Conservation (phyloP, 352 stramenopile species). For the Phytophthora aleatoria region DNA sequence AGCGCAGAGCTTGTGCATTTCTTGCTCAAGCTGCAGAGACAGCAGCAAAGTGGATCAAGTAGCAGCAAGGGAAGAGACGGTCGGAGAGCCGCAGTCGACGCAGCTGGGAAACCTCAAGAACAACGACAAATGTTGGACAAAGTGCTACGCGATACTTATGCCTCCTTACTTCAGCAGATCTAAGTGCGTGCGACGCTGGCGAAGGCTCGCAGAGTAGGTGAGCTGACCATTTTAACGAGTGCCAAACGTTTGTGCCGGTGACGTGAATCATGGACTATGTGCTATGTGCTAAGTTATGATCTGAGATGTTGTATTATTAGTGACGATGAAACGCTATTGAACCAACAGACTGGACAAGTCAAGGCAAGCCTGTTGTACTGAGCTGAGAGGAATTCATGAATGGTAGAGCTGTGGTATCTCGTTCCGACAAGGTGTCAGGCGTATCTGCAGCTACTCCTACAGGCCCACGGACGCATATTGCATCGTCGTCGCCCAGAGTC, state of each 20-base stretch:
- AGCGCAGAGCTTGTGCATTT: constrained; percentile 71
- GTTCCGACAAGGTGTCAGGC: constrained; percentile 20
- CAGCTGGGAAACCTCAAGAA: constrained; percentile 30
- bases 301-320: not conserved
- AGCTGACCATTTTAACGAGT: constrained; percentile 10
- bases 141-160: constrained; percentile 42
- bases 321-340: constrained; percentile 22
- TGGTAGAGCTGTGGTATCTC: constrained; percentile 5
- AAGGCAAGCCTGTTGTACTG: not conserved
- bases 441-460: constrained; percentile 19
- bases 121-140: constrained; percentile 39
- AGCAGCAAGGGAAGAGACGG: constrained; percentile 20
- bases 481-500: constrained; percentile 11
- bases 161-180: constrained; percentile 42
- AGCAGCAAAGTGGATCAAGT: constrained; percentile 35
- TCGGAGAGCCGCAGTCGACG: constrained; percentile 18
- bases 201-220: constrained; percentile 8
- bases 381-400: constrained; percentile 19
- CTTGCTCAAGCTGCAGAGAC: constrained; percentile 67
- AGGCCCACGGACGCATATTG: constrained; percentile 15
- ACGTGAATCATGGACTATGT: not conserved
- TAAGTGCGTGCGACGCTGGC: constrained; percentile 11
- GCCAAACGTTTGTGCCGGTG: constrained; percentile 8
- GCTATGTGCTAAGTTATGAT: not conserved
- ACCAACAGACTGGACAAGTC: constrained; percentile 12